These are phyloP conservation scores for Coemansia sp. DNA, from an alignment of 192 early-diverging fungal genomes.

Conservation along the genomic window DNA sequence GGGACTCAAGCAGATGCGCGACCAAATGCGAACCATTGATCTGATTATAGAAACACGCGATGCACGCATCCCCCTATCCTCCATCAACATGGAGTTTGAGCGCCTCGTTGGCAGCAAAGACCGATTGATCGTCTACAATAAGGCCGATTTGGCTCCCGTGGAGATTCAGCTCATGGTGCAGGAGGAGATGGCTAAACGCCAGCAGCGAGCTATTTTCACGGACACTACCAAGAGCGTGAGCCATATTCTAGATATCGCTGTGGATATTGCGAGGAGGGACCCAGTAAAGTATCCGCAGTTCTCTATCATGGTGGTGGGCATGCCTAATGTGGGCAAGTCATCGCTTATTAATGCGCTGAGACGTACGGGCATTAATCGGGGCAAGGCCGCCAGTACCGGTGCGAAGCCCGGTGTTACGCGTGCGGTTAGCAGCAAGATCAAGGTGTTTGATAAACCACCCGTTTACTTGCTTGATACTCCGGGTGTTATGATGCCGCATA, in stretches of 20 bases:
- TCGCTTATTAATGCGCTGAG: constrained; percentile 88
- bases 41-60: constrained; percentile 93
- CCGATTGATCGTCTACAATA: constrained; percentile 90
- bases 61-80: constrained; percentile 90
- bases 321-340: constrained; percentile 98
- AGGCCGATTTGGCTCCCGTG: constrained; percentile 81
- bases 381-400: constrained; percentile 83
- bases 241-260: constrained; percentile 67
- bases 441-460: constrained; percentile 84
- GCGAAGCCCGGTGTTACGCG: constrained; percentile 87
- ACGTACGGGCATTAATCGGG: constrained; percentile 67
- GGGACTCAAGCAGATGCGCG: constrained; percentile 72
- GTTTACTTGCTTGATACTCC: constrained; percentile 95
- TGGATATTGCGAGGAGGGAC: constrained; percentile 50
- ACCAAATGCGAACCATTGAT: constrained; percentile 71
- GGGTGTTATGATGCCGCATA: constrained; percentile 88
- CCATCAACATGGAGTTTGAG: constrained; percentile 84
- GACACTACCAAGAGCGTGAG: constrained; percentile 65
- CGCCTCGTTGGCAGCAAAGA: constrained; percentile 62
- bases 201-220: constrained; percentile 65
- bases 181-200: constrained; percentile 41
- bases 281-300: constrained; percentile 42
- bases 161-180: constrained; percentile 31
- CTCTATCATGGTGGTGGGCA: constrained; percentile 82
- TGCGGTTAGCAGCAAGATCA: constrained; percentile 70